Conservation (phyloP, 2,329 filamentous ascomycete species). For the Chlorencoelia australis region DNA sequence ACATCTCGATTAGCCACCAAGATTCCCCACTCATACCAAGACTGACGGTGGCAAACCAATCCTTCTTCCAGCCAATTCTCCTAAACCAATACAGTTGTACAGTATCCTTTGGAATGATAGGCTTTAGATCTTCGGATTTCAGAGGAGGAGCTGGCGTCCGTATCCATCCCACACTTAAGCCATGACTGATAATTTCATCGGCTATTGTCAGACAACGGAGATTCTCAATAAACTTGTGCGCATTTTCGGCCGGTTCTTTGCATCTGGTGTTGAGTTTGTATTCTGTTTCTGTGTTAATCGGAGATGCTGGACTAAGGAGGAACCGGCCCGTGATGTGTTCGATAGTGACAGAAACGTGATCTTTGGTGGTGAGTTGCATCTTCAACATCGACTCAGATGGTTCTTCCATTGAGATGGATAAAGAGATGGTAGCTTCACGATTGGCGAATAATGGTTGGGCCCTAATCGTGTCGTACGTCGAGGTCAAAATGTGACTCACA, state of each 20-base stretch:
- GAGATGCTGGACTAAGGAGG: conserved; percentile 55
- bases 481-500: conserved; percentile 58
- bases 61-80: conserved; percentile 57
- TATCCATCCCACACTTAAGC: conserved; percentile 56
- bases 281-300: conserved; percentile 48
- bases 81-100: conserved; percentile 60
- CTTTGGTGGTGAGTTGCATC: conserved; percentile 58
- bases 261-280: conserved; percentile 49
- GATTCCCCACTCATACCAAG: conserved; percentile 63
- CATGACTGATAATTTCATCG: conserved; percentile 50
- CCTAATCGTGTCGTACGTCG: conserved; percentile 51
- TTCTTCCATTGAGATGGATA: conserved; percentile 48
- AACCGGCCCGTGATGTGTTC: conserved; percentile 73
- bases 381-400: conserved; percentile 58
- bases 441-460: conserved; percentile 51
- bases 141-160: conserved; percentile 32
- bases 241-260: conserved; percentile 47
- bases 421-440: conserved; percentile 45
- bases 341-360: conserved; percentile 52
- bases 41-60: conserved; percentile 64
- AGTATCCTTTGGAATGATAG: conserved; percentile 49
- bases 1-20: conserved; percentile 68
- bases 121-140: conserved; percentile 44
- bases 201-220: conserved; percentile 52
- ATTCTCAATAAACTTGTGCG: conserved; percentile 45